These are phyloP conservation scores for Arabis alpina DNA, from an alignment of 345 rosid genomes.

Conservation along the genomic window DNA sequence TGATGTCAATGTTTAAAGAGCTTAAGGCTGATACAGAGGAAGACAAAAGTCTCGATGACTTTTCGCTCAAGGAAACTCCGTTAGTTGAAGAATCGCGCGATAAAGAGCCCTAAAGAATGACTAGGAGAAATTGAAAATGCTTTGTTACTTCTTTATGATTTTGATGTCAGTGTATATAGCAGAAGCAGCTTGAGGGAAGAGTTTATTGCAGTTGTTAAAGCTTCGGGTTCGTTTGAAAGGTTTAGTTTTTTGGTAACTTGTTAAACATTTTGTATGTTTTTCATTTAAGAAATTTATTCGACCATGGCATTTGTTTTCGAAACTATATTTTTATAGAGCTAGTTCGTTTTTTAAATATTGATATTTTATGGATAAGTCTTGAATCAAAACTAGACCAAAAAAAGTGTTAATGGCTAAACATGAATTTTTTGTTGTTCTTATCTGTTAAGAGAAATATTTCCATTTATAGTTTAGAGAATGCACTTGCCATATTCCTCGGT, in stretches of 20 bases:
- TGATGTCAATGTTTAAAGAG: constrained; percentile 98
- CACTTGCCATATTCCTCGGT: constrained; percentile 16
- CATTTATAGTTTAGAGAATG: background rate
- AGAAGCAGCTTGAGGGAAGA: constrained; percentile 20
- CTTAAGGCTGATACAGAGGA: constrained; percentile 85
- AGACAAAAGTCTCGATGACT: constrained; percentile 66
- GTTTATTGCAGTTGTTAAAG: background rate
- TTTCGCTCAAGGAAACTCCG: constrained; percentile 67
- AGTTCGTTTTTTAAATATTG: no score
- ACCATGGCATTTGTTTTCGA: background rate
- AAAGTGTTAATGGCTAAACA: no score
- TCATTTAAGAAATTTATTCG: background rate
- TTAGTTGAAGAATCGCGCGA: constrained; percentile 63
- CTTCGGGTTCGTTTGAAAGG: constrained; percentile 26
- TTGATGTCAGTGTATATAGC: constrained; percentile 38
- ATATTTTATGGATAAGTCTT: no score
- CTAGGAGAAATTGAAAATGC: background rate
- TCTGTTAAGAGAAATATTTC: background rate
- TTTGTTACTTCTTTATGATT: constrained; percentile 13
- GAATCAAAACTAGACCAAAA: no score
- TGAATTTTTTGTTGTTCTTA: background rate
- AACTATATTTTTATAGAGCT: background rate
- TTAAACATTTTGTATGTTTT: constrained; percentile 23
- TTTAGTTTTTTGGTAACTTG: constrained; percentile 31
- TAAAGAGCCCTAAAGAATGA: constrained; percentile 48